Conservation (phyloP, 2,329 filamentous ascomycete genomes). For the Cryphonectria naterciae region DNA sequence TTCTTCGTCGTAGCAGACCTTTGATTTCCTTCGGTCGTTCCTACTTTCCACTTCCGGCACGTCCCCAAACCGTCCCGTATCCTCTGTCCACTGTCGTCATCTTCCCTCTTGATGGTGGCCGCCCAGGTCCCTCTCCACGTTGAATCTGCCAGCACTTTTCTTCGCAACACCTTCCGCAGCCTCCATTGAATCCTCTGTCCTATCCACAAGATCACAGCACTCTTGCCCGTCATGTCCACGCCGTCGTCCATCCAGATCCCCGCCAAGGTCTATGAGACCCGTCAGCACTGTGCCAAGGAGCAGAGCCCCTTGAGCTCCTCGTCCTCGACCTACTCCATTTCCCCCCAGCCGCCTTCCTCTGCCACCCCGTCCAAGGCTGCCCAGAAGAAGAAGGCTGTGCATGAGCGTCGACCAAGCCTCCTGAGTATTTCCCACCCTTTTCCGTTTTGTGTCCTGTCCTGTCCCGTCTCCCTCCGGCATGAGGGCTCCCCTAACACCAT, state of each 20-base stretch:
- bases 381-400: conserved; percentile 49
- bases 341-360: conserved; percentile 51
- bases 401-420: conserved; percentile 63
- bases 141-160: conserved; percentile 20
- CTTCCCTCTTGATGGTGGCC: conserved; percentile 24
- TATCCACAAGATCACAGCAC: not conserved
- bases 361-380: conserved; percentile 46
- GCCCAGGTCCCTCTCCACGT: conserved; percentile 16
- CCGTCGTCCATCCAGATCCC: conserved; percentile 71
- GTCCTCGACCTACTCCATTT: conserved; percentile 62
- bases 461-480: conserved; percentile 25
- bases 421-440: conserved; percentile 53
- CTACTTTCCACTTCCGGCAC: not conserved
- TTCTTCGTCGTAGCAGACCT: conserved; percentile 14
- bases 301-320: conserved; percentile 53
- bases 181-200: conserved; percentile 3
- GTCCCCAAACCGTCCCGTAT: not conserved
- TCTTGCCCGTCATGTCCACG: conserved; percentile 52
- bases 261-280: conserved; percentile 39
- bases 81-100: conserved; percentile 14
- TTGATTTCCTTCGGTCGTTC: conserved; percentile 9
- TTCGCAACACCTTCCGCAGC: conserved; percentile 11
- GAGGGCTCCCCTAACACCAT: not conserved
- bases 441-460: conserved; percentile 24
- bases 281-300: conserved; percentile 42